Base-by-base conservation (phyloP, 257 asterid species). In the Solanum pimpinellifolium region DNA sequence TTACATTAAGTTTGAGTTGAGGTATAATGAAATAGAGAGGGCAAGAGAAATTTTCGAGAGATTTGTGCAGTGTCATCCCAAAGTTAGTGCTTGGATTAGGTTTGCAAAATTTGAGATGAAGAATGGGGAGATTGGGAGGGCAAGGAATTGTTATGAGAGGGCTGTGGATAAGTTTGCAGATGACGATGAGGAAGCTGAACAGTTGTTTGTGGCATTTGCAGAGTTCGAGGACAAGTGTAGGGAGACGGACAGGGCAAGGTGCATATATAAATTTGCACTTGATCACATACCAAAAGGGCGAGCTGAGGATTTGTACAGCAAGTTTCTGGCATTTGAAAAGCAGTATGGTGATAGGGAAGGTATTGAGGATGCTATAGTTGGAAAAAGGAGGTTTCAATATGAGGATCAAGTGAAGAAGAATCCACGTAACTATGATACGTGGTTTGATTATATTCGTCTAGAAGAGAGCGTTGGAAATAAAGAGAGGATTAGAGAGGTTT, bases 201-300 rank as follows among this genome's bases (percentile, higher is more conserved):
- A 87, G 78, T 89, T 94, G 86, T 93, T 93, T 89, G 93, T 65
- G 72, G 35, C 33, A 65, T 65, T 65, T 65, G 35, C 72, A 65
- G 35, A 65, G 35, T 65, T 65, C 90, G 97, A 95, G 89, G 98
- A 92, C 89, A 92, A 89, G 86, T 92, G 95, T 87, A 93, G 91
- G 90, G 96, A 93, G 84, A 91, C 91, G 6, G 97, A 95, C 84
- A 88, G 98, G 76, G 97, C 96, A 5, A 90, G 96, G 87, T 90
- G 93, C 83, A 92, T 95, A n/a, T 93, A 95, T 75, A 94, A 95
- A 89, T 93, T 85, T 88, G 96, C 97, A 12, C 86, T 95, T 90
- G 97, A 95, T 90, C 96, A 92, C 88, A 95, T 94, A 41, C 72
- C 33, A 0, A 65, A 65, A n/a, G 72, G 72, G 68, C 27, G 9